phyloP scores from a whole-genome alignment of 2,329 filamentous ascomycete species.

The Sporothrix curviconia region DNA sequence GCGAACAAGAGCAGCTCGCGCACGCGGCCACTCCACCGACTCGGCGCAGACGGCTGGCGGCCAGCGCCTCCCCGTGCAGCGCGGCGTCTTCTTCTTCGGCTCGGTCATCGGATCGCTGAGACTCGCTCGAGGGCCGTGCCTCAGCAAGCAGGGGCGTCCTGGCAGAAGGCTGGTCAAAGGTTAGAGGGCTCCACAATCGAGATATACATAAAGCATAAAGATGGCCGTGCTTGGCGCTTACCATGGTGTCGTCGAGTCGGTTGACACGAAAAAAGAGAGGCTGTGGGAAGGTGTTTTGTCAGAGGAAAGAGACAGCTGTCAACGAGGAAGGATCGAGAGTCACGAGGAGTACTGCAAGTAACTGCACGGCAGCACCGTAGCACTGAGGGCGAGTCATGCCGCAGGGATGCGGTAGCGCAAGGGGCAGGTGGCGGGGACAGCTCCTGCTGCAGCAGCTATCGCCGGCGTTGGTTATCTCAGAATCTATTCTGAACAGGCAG shows the following conservation, averaged over 20 bases:
- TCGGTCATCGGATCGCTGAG: constrained; percentile 26
- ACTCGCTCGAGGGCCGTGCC: constrained; percentile 25
- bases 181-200: no score
- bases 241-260: constrained; percentile 9
- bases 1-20: constrained; percentile 70
- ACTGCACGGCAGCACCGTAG: no score
- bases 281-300: neutral
- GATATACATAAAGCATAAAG: no score
- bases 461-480: neutral
- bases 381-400: constrained; percentile 8
- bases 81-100: constrained; percentile 29
- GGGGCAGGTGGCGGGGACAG: constrained; percentile 3
- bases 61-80: constrained; percentile 21
- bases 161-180: constrained; percentile 31
- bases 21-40: constrained; percentile 34
- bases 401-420: neutral
- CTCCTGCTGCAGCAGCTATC: constrained; percentile 4
- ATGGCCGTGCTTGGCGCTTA: neutral
- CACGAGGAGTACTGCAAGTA: no score
- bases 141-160: constrained; percentile 37
- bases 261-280: neutral
- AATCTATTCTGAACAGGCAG: no score
- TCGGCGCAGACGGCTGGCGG: neutral
- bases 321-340: neutral
- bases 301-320: neutral